Evolutionary conservation across 768 basidiomycete species (phyloP).

Genomic region (Trametes meyenii): DNA sequence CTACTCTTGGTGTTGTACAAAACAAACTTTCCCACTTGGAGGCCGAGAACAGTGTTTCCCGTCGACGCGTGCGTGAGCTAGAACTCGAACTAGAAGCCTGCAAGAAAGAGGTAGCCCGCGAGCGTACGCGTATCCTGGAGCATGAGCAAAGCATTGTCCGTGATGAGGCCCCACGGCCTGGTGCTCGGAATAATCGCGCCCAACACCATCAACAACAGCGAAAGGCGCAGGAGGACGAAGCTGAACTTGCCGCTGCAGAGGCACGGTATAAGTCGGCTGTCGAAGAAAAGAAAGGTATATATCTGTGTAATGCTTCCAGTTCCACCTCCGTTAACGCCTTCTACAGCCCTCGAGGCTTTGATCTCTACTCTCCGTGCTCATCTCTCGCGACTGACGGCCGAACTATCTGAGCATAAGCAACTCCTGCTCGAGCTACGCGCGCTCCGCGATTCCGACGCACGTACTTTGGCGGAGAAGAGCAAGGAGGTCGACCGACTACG

Average conservation of each 20-base stretch:
- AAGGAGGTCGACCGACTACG: constrained; percentile 69
- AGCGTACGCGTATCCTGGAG: constrained; percentile 66
- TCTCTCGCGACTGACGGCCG: constrained; percentile 74
- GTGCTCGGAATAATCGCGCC: neutral
- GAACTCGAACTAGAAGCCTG: constrained; percentile 86
- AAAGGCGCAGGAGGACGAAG: constrained; percentile 39
- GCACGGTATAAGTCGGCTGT: constrained; percentile 74
- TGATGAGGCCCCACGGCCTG: constrained; percentile 42
- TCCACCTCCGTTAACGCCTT: constrained; percentile 18
- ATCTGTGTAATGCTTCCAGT: neutral
- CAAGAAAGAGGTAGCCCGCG: constrained; percentile 73
- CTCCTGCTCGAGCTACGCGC: constrained; percentile 67
- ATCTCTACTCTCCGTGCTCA: constrained; percentile 74
- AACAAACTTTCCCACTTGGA: constrained; percentile 73
- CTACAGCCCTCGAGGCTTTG: constrained; percentile 76
- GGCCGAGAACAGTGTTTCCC: constrained; percentile 79
- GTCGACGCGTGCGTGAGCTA: constrained; percentile 81
- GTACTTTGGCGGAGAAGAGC: constrained; percentile 58
- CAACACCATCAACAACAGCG: constrained; percentile 25
- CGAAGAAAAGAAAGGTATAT: constrained; percentile 84
- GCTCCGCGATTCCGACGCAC: constrained; percentile 64
- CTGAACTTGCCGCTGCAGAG: constrained; percentile 36
- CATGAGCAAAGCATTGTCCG: constrained; percentile 31
- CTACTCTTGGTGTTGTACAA: constrained; percentile 65
- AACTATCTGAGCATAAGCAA: constrained; percentile 76